Base-by-base conservation (phyloP, 164 flowering plant species). In the Sextonia rubra region DNA sequence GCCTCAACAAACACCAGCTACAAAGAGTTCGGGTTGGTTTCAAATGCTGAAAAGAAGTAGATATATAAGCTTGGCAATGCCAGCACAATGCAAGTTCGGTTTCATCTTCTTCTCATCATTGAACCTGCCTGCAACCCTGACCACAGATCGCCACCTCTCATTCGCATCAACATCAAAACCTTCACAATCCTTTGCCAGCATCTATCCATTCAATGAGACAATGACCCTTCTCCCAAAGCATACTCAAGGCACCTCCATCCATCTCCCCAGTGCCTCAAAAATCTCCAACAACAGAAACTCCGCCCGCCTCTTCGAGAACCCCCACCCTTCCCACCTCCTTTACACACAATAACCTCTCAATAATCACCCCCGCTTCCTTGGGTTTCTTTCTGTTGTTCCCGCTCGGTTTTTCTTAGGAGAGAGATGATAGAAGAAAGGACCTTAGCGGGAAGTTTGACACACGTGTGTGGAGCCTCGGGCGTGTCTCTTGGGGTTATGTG, bases 211-310 rank as follows among this genome's bases (percentile, higher is more conserved):
- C n/a, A n/a, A n/a, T n/a, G n/a, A n/a, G n/a, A 90, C 81, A 64
- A 91, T 76, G 12, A 90, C 63, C 94, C 97, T 71, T 88, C 94
- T 37, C 87, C 91, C 68, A 91, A 80, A 44, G 89, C 92, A 83
- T 82, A 91, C 56, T 83, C 83, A n/a, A 0, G 94, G 90, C 56
- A 88, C 92, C 81, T n/a, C n/a, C n/a, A n/a, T 79, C 84, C 89
- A 90, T 88, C 27, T 84, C 90, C 37, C 77, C 82, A 77, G 90
- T 86, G 20, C 79, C 79, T 77, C 87, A 75, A 89, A 84, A 71
- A 90, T 83, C 84, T 88, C 97, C 74, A 79, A 83, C 86, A 91
- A 79, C 71, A 91, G 74, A 72, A 83, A 88, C 80, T 82, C 87
- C 5, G 92, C 83, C 55, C 94, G 78, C 68, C 82, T 85, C 82